Conservation (phyloP, 257 asterid genomes). For the Nyctanthes arbortristis region DNA sequence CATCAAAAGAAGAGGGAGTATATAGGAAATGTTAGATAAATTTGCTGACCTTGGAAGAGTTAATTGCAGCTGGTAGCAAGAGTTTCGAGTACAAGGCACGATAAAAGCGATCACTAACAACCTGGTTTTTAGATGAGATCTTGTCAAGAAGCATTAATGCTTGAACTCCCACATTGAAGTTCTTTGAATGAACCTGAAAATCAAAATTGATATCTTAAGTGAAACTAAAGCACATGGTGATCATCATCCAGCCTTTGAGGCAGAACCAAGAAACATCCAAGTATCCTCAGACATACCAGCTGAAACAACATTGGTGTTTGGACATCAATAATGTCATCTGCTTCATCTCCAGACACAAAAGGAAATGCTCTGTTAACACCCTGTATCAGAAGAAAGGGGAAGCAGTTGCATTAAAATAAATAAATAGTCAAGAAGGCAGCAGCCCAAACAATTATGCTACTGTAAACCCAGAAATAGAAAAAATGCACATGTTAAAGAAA, state of each 20-base stretch:
- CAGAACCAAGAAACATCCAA: neutral
- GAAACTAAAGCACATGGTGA: no score
- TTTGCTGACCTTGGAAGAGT: constrained; percentile 80
- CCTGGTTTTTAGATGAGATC: constrained; percentile 85
- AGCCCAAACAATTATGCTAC: no score
- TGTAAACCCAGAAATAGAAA: neutral
- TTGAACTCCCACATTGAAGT: constrained; percentile 96
- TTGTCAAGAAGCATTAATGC: constrained; percentile 96
- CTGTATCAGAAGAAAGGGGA: constrained; percentile 47
- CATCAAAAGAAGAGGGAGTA: constrained; percentile 6
- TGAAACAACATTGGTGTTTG: constrained; percentile 92
- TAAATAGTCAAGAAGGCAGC: no score
- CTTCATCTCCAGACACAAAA: constrained; percentile 76
- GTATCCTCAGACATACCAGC: constrained; percentile 54
- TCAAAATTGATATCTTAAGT: constrained; percentile 17
- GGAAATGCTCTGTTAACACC: constrained; percentile 98
- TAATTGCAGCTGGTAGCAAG: constrained; percentile 90
- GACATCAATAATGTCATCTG: constrained; percentile 75
- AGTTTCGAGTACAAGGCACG: constrained; percentile 97
- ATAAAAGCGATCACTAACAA: constrained; percentile 90
- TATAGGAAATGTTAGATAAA: constrained; percentile 10
- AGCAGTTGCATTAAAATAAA: neutral
- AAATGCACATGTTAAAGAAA: no score
- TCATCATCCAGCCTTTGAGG: constrained; percentile 2
- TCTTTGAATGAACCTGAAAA: constrained; percentile 88